These are phyloP conservation scores for Maudiozyma saulgeensis DNA, from an alignment of 805 yeast genomes.

Conservation along the genomic window DNA sequence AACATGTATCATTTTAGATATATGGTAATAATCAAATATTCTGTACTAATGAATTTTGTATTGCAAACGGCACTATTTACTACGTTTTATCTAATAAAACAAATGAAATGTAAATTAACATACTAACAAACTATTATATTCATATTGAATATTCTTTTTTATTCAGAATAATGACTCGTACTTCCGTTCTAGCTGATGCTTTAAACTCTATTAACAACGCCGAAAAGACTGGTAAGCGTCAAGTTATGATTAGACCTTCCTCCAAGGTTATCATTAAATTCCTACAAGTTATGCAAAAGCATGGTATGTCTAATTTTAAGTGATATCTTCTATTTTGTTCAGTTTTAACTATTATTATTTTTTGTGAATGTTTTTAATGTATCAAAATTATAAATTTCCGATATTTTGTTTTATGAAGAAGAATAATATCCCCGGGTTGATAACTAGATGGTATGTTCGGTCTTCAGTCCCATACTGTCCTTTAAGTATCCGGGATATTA, in stretches of 20 bases:
- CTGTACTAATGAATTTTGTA: background rate
- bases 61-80: background rate
- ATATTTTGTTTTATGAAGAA: background rate
- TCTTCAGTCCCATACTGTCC: conserved; percentile 84
- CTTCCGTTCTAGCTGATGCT: conserved; percentile 97
- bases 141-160: background rate
- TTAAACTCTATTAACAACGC: conserved; percentile 96
- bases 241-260: conserved; percentile 95
- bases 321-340: background rate
- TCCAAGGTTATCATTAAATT: conserved; percentile 96
- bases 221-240: conserved; percentile 98
- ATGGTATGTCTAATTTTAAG: conserved; percentile 41
- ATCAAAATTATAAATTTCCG: no score
- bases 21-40: background rate
- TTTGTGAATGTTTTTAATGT: no score
- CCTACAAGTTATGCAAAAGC: conserved; percentile 93
- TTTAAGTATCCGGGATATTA: conserved; percentile 92
- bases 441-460: conserved; percentile 96
- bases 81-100: background rate
- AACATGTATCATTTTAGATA: background rate
- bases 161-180: conserved; percentile 73
- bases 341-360: background rate
- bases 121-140: background rate
- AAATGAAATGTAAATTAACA: background rate
- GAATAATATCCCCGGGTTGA: conserved; percentile 61